Percentiles rank a stretch among this genome's conserved stretches.
Conservation (phyloP, 352 stramenopile species). For the Globisporangium emineosum region DNA sequence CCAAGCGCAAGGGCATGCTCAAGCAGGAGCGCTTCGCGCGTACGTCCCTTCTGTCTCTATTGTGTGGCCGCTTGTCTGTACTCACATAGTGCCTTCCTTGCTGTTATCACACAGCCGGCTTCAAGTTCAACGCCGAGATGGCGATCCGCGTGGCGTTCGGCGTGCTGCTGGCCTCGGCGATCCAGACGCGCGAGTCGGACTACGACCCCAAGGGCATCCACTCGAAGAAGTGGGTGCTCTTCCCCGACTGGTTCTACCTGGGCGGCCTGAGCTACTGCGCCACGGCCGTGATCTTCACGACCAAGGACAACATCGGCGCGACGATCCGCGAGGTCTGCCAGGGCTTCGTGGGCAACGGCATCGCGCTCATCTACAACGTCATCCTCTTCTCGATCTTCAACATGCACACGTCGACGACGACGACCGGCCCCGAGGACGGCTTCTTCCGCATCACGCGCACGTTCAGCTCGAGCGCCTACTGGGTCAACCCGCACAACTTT, state of each 20-base stretch:
- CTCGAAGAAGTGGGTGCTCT: conserved; percentile 71
- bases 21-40: conserved; percentile 48
- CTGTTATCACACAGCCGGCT: conserved; percentile 35
- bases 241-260: conserved; percentile 61
- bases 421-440: conserved; percentile 36
- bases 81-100: background rate
- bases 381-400: conserved; percentile 51
- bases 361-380: conserved; percentile 80
- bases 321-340: conserved; percentile 71
- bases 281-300: conserved; percentile 74
- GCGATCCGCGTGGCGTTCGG: conserved; percentile 62
- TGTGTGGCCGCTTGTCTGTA: no score
- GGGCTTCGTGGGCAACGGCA: conserved; percentile 71
- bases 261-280: conserved; percentile 78
- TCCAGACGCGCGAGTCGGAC: conserved; percentile 54
- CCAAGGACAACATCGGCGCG: conserved; percentile 64
- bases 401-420: conserved; percentile 34
- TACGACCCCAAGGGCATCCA: conserved; percentile 40
- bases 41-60: conserved; percentile 26
- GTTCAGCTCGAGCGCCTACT: conserved; percentile 61
- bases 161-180: conserved; percentile 64
- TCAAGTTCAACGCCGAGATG: conserved; percentile 65
- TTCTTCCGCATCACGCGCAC: conserved; percentile 62
- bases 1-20: conserved; percentile 45
- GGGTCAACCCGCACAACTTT: conserved; percentile 73